A percentile compares a stretch with the other conserved stretches of the same genome.
phyloP scores from a whole-genome alignment of 257 asterid genomes.

The Mitragyna speciosa region DNA sequence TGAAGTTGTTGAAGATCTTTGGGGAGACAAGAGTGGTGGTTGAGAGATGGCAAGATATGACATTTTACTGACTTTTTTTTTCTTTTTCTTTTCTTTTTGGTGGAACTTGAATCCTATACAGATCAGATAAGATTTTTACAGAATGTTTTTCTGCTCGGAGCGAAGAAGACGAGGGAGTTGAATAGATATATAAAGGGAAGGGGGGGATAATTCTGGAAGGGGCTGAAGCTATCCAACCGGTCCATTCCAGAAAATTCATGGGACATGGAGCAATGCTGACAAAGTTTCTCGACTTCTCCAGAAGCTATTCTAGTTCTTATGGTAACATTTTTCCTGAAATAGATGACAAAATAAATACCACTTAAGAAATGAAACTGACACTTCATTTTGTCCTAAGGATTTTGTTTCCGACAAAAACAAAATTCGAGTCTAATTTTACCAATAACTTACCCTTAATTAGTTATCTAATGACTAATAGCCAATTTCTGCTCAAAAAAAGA shows the following conservation, averaged over 20 bases:
- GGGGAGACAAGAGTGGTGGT: slow-evolving; percentile 17
- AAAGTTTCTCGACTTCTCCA: slow-evolving; percentile 46
- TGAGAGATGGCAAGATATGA: slow-evolving; percentile 30
- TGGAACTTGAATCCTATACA: not conserved
- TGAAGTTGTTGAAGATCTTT: slow-evolving; percentile 14
- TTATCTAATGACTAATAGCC: too few relatives aligned
- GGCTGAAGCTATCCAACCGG: not conserved
- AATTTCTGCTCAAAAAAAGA: too few relatives aligned
- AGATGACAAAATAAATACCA: too few relatives aligned
- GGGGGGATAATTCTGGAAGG: slow-evolving; percentile 47
- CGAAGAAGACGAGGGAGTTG: not conserved
- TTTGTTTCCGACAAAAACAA: too few relatives aligned
- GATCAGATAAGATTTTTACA: not conserved
- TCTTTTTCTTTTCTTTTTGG: not conserved
- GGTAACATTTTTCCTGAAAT: not conserved
- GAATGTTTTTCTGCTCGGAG: not conserved
- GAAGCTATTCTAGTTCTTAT: slow-evolving; percentile 16
- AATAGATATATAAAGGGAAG: slow-evolving; percentile 24
- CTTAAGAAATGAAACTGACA: too few relatives aligned
- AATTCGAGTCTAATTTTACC: too few relatives aligned
- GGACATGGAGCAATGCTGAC: not conserved
- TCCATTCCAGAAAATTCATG: too few relatives aligned
- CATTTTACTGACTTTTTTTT: slow-evolving; percentile 27
- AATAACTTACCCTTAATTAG: too few relatives aligned
- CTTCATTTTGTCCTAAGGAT: too few relatives aligned